Evolutionary conservation across 306 rosid species (phyloP), one percentile per base, ranked within the genome.

Genomic region (Nissolia schottii): DNA sequence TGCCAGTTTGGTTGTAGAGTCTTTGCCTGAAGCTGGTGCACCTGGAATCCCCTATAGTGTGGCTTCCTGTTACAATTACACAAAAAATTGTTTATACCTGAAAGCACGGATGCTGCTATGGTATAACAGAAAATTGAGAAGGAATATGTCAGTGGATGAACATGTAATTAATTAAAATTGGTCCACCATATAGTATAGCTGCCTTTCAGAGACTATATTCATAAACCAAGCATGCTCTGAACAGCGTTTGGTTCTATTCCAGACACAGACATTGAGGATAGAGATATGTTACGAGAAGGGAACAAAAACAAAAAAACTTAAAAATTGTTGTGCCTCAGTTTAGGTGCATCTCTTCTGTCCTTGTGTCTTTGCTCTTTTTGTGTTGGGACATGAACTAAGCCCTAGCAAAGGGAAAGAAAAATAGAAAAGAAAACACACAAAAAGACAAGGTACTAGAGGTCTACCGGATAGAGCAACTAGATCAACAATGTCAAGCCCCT

Each of bases 11-110:
- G 88, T 94, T 94, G 90, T 94, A 94, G 3, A 91, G 89, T 40
- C 97, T 87, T 83, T 94, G 99, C 81, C 96, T 85, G 88, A 94
- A 94, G 77, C 89, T 86, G 28, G 99, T 86, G 85, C 99, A 94
- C 18, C 97, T 58, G 1, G 96, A 43, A 70, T 94, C 76, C 61
- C 99, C 99, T 14, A 91, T 91, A 2, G 97, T 94, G 87, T 94
- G 99, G 66, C 97, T 84, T 73, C 99, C 97, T 91, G 46, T 43
- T 82, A 70, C 74, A 72, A 41, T 15, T 5, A 14, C 19, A 31
- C 20, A 23, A 53, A 34, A 32, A 37, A 10, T 31, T 60, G 54
- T 29, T 65, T 43, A 57, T 32, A 10, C 27, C 7, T 25, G 7
- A 31, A 48, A 29, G 16, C 28, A 0, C 19, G 19, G 32, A 13